These are phyloP conservation scores for Scytalidium lignicola DNA, from an alignment of 2,329 filamentous ascomycete genomes.

Conservation along the genomic window DNA sequence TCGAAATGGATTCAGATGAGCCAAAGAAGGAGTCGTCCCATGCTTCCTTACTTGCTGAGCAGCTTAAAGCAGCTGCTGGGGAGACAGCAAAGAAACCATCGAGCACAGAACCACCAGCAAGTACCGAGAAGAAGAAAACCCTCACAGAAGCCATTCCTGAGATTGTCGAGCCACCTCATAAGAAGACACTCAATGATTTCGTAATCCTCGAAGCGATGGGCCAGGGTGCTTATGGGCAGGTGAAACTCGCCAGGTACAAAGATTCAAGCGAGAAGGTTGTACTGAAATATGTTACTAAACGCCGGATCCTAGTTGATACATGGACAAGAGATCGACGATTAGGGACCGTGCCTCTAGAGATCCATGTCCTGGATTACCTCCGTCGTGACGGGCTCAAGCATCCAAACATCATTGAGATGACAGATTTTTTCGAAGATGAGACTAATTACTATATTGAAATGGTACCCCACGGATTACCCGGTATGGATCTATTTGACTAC, in stretches of 20 bases:
- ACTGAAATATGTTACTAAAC: conserved; percentile 96
- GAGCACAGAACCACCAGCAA: conserved; percentile 30
- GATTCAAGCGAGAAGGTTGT: conserved; percentile 76
- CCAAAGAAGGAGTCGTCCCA: conserved; percentile 34
- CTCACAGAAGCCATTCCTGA: conserved; percentile 23
- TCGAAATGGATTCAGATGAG: conserved; percentile 50
- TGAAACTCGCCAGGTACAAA: conserved; percentile 89
- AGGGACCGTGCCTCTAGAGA: conserved; percentile 92
- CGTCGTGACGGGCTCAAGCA: conserved; percentile 65
- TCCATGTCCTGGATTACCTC: conserved; percentile 93
- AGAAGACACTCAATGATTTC: conserved; percentile 87
- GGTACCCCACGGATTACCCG: conserved; percentile 87
- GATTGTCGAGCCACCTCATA: conserved; percentile 41
- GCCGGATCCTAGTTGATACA: conserved; percentile 92
- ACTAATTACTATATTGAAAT: conserved; percentile 99
- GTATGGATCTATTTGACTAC: conserved; percentile 99
- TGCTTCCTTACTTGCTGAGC: conserved; percentile 46
- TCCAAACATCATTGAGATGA: conserved; percentile 68
- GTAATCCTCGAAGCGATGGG: conserved; percentile 96
- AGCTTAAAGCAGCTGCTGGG: conserved; percentile 52
- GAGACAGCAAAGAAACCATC: conserved; percentile 50
- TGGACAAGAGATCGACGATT: conserved; percentile 93
- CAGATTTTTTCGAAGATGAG: conserved; percentile 71
- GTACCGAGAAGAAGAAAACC: conserved; percentile 27
- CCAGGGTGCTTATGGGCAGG: conserved; percentile 94